Conservation (phyloP, 164 flowering plant species). For the Vitis riparia region DNA sequence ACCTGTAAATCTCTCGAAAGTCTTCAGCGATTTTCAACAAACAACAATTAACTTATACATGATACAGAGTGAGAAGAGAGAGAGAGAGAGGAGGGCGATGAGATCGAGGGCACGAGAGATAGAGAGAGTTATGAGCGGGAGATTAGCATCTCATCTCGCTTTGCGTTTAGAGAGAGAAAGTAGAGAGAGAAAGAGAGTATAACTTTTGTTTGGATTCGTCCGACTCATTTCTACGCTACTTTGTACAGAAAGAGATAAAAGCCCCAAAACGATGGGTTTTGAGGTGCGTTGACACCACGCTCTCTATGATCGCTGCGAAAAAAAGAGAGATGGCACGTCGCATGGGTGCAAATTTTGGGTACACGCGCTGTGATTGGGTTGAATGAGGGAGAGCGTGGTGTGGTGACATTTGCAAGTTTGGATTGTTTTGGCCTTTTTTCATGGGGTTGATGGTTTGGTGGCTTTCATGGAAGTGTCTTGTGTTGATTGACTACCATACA, state of each 20-base stretch:
- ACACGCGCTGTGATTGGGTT: too few species aligned
- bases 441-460: too few species aligned
- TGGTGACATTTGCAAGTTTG: too few species aligned
- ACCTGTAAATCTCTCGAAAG: too few species aligned
- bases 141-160: neutral
- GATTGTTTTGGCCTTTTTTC: too few species aligned
- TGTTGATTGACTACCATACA: too few species aligned
- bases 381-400: too few species aligned
- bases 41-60: neutral
- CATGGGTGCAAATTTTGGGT: too few species aligned
- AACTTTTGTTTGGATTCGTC: constrained; percentile 7
- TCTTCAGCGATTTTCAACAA: neutral
- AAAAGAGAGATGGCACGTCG: too few species aligned
- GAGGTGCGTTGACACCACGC: too few species aligned
- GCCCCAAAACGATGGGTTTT: neutral
- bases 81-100: constrained; percentile 8
- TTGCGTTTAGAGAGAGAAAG: neutral
- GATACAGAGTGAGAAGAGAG: neutral
- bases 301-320: too few species aligned
- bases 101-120: constrained; percentile 7
- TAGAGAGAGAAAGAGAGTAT: neutral
- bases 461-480: too few species aligned
- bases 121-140: constrained; percentile 11
- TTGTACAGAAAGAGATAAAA: neutral
- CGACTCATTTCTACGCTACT: constrained; percentile 11